Evolutionary conservation across 495 filamentous ascomycete species (phyloP), one percentile per base, ranked within the genome.

Genomic region (Pseudotulostoma volvatum): DNA sequence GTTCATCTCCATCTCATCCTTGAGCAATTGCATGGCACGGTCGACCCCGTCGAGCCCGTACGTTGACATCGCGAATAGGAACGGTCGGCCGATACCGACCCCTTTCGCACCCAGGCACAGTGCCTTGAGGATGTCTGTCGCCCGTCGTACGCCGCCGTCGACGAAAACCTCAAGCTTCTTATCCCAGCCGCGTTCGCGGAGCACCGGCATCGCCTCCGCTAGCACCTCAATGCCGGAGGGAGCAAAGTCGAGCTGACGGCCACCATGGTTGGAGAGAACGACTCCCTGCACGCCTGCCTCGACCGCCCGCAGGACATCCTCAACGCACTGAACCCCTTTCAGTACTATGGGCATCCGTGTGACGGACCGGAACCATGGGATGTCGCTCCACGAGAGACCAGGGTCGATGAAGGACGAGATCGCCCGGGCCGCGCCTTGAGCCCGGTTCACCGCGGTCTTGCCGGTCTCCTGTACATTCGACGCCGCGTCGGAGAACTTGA

Each of bases 1-100:
- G 49, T 83, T 83, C 88, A 96, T 94, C 67, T 88, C 87, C 77
- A 97, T 85, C 70, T 97, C 90, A 53, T 96, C 90, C 66, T 84
- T 92, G 42, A 97, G 72, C 45, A 97, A 65, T 61, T 88, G 81
- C 78, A 95, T 94, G 15, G 88, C 90, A 11, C 84, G 70, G 45
- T 90, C 77, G 18, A 95, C 88, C 42, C 90, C 90, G 2, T 76
- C 67, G 38, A 84, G 61, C 0, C 90, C 90, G 55, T 97, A 97
- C 9, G 87, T 72, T 33, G 76, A 82, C 90, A 97, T 97, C 40
- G 90, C 90, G 54, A 79, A 97, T 49, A 97, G 55, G 70, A 97
- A 95, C 2, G 90, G 90, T 7, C 90, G 66, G 1, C 90, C 90
- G 49, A 97, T 95, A 28, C 90, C 90, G 3, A 95, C 87, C 17